These are phyloP conservation scores for Pulveroboletus sp. DNA, from an alignment of 768 basidiomycete species.

Conservation along the genomic window DNA sequence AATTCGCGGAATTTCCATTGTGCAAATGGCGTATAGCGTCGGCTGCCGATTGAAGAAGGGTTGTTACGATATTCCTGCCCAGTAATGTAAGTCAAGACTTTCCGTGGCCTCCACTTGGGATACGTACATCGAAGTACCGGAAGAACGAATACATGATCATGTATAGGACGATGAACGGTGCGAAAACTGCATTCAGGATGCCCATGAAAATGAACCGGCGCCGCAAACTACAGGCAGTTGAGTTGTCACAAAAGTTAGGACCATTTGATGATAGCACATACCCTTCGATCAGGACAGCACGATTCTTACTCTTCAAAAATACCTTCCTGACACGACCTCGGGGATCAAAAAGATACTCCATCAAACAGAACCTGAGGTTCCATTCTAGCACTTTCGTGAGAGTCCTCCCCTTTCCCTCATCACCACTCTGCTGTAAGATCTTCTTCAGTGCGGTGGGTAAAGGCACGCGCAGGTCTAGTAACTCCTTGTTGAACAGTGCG, in stretches of 20 bases:
- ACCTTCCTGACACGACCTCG: slow-evolving; percentile 87
- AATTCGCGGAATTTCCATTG: slow-evolving; percentile 99
- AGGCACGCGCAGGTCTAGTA: slow-evolving; percentile 85
- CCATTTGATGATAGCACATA: slow-evolving; percentile 35
- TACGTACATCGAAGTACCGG: slow-evolving; percentile 93
- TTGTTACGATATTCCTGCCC: slow-evolving; percentile 96
- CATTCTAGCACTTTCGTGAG: slow-evolving; percentile 92
- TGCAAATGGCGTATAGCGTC: slow-evolving; percentile 91
- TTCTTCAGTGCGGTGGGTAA: slow-evolving; percentile 58
- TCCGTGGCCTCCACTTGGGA: background rate
- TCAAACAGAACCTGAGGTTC: slow-evolving; percentile 94
- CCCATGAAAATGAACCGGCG: slow-evolving; percentile 97
- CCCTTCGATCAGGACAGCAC: slow-evolving; percentile 79
- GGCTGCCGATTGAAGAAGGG: slow-evolving; percentile 89
- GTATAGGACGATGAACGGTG: slow-evolving; percentile 96
- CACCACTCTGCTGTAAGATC: slow-evolving; percentile 43
- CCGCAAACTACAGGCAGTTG: slow-evolving; percentile 50
- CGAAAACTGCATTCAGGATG: slow-evolving; percentile 90
- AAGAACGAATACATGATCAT: slow-evolving; percentile 99
- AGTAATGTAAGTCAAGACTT: background rate
- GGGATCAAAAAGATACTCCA: slow-evolving; percentile 93
- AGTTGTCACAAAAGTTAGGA: background rate
- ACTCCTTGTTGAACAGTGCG: slow-evolving; percentile 94
- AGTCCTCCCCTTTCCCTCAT: slow-evolving; percentile 68
- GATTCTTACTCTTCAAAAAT: slow-evolving; percentile 84